These are phyloP conservation scores for Phytophthora citricola DNA, from an alignment of 352 stramenopile genomes.

Conservation along the genomic window DNA sequence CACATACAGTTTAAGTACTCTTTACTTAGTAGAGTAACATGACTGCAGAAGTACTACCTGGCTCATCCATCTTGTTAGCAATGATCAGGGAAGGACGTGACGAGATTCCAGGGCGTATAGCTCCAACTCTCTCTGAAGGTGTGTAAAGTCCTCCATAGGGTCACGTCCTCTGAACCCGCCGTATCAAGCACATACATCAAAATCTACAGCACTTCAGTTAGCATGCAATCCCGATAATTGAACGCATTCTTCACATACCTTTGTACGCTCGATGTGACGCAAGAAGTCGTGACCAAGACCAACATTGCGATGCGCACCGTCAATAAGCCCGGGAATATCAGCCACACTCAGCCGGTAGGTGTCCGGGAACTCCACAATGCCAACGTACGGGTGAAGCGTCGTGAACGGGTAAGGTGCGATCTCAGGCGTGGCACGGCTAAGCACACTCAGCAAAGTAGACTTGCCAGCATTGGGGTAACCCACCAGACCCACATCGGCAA, in stretches of 20 bases:
- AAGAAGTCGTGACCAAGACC: conserved; percentile 99
- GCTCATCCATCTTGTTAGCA: conserved; percentile 92
- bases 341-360: conserved; percentile 92
- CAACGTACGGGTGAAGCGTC: conserved; percentile 96
- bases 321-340: conserved; percentile 90
- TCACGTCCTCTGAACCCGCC: conserved; percentile 77
- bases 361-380: conserved; percentile 95
- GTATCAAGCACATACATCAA: conserved; percentile 90
- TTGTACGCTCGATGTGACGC: conserved; percentile 98
- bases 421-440: conserved; percentile 93
- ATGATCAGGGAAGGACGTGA: conserved; percentile 85
- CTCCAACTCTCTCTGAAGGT: conserved; percentile 87
- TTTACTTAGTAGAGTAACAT: too few species aligned
- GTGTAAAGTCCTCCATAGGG: conserved; percentile 74
- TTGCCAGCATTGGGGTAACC: conserved; percentile 99
- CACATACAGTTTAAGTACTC: background rate
- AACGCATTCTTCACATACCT: conserved; percentile 57
- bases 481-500: conserved; percentile 98
- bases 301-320: conserved; percentile 94
- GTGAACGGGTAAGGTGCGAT: conserved; percentile 99
- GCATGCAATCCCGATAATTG: background rate
- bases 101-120: conserved; percentile 88
- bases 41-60: conserved; percentile 29
- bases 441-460: conserved; percentile 93
- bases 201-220: conserved; percentile 48